A percentile compares a stretch with the other conserved stretches of the same genome.
Evolutionary conservation across 345 rosid genomes (phyloP).

Genomic region (Clausena lansium): DNA sequence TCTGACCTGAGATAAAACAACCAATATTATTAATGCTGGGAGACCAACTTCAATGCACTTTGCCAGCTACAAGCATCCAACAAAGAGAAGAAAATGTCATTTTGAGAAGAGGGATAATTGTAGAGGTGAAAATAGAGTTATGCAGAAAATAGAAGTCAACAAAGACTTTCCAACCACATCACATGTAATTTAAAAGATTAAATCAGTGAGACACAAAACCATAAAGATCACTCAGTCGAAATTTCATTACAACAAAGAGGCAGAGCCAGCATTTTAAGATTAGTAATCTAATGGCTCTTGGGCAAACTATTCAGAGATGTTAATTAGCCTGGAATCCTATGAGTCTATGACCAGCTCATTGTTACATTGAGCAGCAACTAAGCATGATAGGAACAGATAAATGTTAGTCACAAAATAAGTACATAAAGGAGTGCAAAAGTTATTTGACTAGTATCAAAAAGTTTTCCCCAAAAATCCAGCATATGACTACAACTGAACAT

Average conservation of each 20-base stretch:
- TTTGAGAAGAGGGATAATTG: background rate
- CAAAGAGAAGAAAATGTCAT: conserved; percentile 10
- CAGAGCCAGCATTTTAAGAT: background rate
- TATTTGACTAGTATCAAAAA: background rate
- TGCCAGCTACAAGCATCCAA: conserved; percentile 51
- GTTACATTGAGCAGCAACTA: background rate
- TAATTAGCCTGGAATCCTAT: background rate
- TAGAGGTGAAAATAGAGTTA: conserved; percentile 4
- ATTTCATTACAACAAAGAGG: background rate
- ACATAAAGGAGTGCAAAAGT: background rate
- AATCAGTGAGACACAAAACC: background rate
- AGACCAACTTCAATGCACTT: conserved; percentile 82
- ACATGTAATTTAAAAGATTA: background rate
- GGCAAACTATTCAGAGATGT: background rate
- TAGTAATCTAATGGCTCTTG: background rate
- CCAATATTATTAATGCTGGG: conserved; percentile 64
- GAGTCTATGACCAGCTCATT: background rate
- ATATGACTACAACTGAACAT: background rate
- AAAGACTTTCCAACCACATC: background rate
- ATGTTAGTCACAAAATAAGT: background rate
- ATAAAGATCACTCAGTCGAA: background rate
- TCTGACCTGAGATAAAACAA: conserved; percentile 75
- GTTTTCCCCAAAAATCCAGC: background rate
- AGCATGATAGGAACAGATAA: background rate
- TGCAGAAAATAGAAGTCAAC: background rate